Evolutionary conservation across 2,329 filamentous ascomycete species (phyloP), one percentile per base, ranked within the genome.

Genomic region (Macrophomina tecta): DNA sequence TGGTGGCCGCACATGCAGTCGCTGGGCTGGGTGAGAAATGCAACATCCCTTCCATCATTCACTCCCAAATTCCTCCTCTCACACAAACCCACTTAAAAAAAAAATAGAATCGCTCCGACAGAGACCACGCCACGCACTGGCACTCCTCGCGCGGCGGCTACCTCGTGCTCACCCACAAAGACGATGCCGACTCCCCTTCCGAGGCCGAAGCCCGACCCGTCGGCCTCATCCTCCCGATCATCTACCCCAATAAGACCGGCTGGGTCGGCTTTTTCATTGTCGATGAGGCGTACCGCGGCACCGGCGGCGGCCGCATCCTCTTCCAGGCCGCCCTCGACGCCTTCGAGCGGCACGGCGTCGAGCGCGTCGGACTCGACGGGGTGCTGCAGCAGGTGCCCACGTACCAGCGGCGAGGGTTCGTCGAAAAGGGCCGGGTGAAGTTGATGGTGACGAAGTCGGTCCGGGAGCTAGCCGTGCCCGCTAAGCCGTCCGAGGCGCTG

Each of bases 261-360:
- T 80, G 78, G 78, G 69, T 79, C 1, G 77, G 74, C 16, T 77
- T 76, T 71, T 79, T 80, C 74, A 72, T 76, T 58, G 67, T 79
- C 65, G 74, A 75, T 18, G 71, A 69, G 1, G 61, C 69, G 1
- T 69, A 72, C 60, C 73, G 74, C 28, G 76, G 77, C 28, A 69
- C 73, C 18, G 77, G 77, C 2, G 69, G 75, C n/a, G 78, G 78
- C 2, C 55, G 69, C 6, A 69, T 70, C 49, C 67, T 80, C 1
- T 78, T 76, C 70, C 70, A 73, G 32, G 71, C 71, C 7, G 71
- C 73, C 32, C 70, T 77, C 40, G 69, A 67, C 4, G 67, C 70
- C 1, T 75, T 76, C 58, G 52, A 67, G 12, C 55, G 56, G 0
- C 70, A 65, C 12, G 69, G 70, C 7, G 73, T 70, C 1, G 65